These are phyloP conservation scores for Pichia sporocuriosa DNA, from an alignment of 805 yeast species.

Conservation along the genomic window DNA sequence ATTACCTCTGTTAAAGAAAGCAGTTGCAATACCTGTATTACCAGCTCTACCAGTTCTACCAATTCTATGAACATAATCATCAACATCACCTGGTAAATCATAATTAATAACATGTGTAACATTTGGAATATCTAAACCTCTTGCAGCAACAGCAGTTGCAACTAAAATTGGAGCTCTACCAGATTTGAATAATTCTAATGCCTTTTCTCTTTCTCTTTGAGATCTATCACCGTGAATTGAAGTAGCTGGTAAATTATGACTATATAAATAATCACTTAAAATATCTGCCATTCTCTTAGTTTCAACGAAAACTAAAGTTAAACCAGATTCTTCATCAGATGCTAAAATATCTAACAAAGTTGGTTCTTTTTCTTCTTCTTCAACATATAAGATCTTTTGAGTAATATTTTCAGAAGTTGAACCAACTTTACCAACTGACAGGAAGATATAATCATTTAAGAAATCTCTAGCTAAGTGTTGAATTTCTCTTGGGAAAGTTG, in stretches of 20 bases:
- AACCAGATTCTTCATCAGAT: slow-evolving; percentile 63
- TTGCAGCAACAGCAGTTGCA: slow-evolving; percentile 99
- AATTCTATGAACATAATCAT: slow-evolving; percentile 98
- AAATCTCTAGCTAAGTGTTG: slow-evolving; percentile 96
- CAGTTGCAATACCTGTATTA: slow-evolving; percentile 96
- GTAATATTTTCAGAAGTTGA: slow-evolving; percentile 98
- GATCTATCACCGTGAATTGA: slow-evolving; percentile 99
- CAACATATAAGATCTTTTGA: slow-evolving; percentile 87
- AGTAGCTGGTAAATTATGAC: slow-evolving; percentile 91
- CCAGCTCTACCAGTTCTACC: slow-evolving; percentile 99
- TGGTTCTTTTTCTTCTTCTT: slow-evolving; percentile 86
- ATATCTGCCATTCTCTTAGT: slow-evolving; percentile 98
- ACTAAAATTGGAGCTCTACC: slow-evolving; percentile 93
- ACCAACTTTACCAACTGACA: slow-evolving; percentile 98
- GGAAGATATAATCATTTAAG: slow-evolving; percentile 89
- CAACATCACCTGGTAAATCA: slow-evolving; percentile 94
- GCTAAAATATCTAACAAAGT: slow-evolving; percentile 81
- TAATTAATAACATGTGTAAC: slow-evolving; percentile 97
- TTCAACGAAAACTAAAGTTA: slow-evolving; percentile 93
- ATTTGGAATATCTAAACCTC: slow-evolving; percentile 99
- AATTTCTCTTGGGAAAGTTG: slow-evolving; percentile 97
- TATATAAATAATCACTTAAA: slow-evolving; percentile 84
- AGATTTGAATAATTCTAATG: slow-evolving; percentile 85
- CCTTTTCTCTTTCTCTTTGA: slow-evolving; percentile 96
- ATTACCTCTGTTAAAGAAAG: slow-evolving; percentile 96